Evolutionary conservation across 2,329 filamentous ascomycete species (phyloP).

Genomic region (Rasamsonia emersonii): DNA sequence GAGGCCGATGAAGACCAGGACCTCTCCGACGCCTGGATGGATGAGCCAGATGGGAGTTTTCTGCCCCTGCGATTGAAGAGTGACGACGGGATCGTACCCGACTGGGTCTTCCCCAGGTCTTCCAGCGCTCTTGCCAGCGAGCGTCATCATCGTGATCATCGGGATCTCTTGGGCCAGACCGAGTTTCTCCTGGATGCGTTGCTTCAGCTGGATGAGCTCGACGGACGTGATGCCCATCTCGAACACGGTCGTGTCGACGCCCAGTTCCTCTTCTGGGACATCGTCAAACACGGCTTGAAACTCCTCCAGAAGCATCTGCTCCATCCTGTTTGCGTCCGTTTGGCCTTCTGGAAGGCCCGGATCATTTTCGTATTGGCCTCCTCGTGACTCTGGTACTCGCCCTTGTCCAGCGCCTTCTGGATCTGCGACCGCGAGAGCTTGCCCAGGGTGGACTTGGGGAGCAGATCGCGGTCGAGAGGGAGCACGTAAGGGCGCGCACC

Average conservation of each 20-base stretch:
- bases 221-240: slow-evolving; percentile 28
- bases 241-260: slow-evolving; percentile 15
- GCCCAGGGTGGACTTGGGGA: slow-evolving; percentile 30
- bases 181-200: slow-evolving; percentile 22
- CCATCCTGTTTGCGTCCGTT: not conserved
- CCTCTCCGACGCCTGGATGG: slow-evolving; percentile 32
- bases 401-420: slow-evolving; percentile 16
- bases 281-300: slow-evolving; percentile 5
- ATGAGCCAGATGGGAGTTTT: slow-evolving; percentile 26
- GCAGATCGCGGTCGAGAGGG: slow-evolving; percentile 13
- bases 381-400: slow-evolving; percentile 16
- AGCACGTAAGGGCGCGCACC: slow-evolving; percentile 18
- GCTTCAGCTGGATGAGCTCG: slow-evolving; percentile 34
- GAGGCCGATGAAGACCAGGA: slow-evolving; percentile 31
- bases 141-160: slow-evolving; percentile 27
- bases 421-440: slow-evolving; percentile 35
- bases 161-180: slow-evolving; percentile 25
- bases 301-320: slow-evolving; percentile 3
- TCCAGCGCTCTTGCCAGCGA: slow-evolving; percentile 22
- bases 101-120: slow-evolving; percentile 4
- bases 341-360: slow-evolving; percentile 2
- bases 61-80: slow-evolving; percentile 15
- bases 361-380: slow-evolving; percentile 7
- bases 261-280: slow-evolving; percentile 8
- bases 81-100: slow-evolving; percentile 24